Evolutionary conservation across 129 eudicot genomes (phyloP).

Genomic region (Deinandra increscens): DNA sequence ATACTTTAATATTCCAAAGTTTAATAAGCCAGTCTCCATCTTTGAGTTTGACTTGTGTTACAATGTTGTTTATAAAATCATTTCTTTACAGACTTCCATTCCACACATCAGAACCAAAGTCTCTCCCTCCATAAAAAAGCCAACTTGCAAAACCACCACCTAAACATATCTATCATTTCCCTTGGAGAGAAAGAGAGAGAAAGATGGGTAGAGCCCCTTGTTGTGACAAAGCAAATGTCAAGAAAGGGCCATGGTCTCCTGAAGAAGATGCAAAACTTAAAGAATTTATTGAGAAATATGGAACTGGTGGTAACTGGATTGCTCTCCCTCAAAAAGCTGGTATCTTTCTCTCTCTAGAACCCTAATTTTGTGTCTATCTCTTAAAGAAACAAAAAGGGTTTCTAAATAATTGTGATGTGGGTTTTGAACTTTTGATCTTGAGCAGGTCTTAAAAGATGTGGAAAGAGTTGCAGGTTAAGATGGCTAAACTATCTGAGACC

Average conservation of each 20-base stretch:
- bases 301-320: constrained; percentile 98
- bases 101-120: constrained; percentile 3
- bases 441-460: constrained; percentile 89
- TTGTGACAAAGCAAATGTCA: constrained; percentile 94
- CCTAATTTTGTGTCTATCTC: background rate
- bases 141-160: constrained; percentile 37
- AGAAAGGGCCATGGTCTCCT: constrained; percentile 98
- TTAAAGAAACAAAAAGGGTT: constrained; percentile 9
- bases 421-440: background rate
- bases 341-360: constrained; percentile 26
- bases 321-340: constrained; percentile 96
- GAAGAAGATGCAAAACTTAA: constrained; percentile 97
- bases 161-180: constrained; percentile 41
- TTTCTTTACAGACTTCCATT: constrained; percentile 33
- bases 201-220: constrained; percentile 97
- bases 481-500: constrained; percentile 97
- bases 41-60: constrained; percentile 43
- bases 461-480: constrained; percentile 94
- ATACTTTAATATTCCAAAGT: constrained; percentile 13
- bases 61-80: constrained; percentile 20
- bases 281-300: constrained; percentile 72
- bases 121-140: constrained; percentile 56
- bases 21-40: constrained; percentile 11
- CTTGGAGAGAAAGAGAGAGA: constrained; percentile 30
- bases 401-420: background rate